phyloP scores from a whole-genome alignment of 257 asterid species.

The Nicotiana obtusifolia region DNA sequence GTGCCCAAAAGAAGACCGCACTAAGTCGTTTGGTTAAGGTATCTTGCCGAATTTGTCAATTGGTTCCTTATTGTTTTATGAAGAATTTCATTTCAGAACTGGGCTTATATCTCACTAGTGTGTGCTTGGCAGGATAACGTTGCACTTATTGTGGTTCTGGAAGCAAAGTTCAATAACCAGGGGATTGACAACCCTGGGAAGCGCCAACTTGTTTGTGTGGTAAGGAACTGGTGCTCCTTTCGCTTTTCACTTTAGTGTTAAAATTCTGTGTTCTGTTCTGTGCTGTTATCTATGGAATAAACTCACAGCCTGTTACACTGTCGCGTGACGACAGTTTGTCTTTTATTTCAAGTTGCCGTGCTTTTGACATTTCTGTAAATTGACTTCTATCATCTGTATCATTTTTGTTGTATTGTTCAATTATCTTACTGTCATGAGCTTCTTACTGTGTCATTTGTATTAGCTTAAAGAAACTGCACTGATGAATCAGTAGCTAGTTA shows the following conservation, averaged over 20 bases:
- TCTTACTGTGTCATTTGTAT: not conserved
- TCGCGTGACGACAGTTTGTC: not conserved
- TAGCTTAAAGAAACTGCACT: not conserved
- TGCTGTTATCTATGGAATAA: not conserved
- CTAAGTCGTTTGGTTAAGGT: slow-evolving; percentile 87
- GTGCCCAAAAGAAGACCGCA: slow-evolving; percentile 71
- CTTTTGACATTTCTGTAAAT: not conserved
- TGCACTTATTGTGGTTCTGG: slow-evolving; percentile 87
- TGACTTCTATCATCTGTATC: not conserved
- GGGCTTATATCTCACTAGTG: not conserved
- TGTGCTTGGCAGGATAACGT: slow-evolving; percentile 61
- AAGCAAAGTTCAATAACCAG: slow-evolving; percentile 82
- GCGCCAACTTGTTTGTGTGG: slow-evolving; percentile 99
- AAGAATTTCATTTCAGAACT: not conserved
- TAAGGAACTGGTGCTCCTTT: slow-evolving; percentile 28
- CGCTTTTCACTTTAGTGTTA: not conserved
- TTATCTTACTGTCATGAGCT: not conserved
- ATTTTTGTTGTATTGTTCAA: not conserved
- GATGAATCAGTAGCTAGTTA: not conserved
- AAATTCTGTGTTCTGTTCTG: slow-evolving; percentile 4
- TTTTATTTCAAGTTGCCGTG: not conserved
- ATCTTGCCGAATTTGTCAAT: slow-evolving; percentile 5
- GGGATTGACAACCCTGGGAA: slow-evolving; percentile 70
- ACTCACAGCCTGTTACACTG: not conserved
- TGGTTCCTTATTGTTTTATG: not conserved